These are phyloP conservation scores for Silene vulgaris DNA, from an alignment of 179 eudicot species.

Conservation along the genomic window DNA sequence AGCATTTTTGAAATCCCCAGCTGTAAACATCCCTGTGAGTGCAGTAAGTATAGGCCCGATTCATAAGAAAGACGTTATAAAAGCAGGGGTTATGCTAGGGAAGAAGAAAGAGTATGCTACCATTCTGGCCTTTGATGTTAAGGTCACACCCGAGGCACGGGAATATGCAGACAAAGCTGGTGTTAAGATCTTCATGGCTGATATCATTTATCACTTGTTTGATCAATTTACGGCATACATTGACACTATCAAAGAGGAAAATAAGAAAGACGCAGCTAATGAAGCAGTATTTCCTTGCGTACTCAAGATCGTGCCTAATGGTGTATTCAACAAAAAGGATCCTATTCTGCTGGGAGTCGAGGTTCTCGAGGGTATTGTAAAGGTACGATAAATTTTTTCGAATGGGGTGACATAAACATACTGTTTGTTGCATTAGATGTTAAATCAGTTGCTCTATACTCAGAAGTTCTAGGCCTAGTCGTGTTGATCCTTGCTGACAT, in stretches of 20 bases:
- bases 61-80: conserved; percentile 91
- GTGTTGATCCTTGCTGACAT: too few relatives aligned
- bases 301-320: conserved; percentile 71
- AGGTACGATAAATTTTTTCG: conserved; percentile 40
- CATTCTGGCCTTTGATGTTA: conserved; percentile 88
- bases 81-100: conserved; percentile 98
- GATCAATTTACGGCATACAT: conserved; percentile 97
- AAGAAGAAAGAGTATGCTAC: conserved; percentile 94
- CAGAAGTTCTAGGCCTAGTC: too few relatives aligned
- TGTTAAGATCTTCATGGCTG: conserved; percentile 76
- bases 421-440: too few relatives aligned
- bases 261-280: conserved; percentile 80
- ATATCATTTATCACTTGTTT: conserved; percentile 82
- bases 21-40: conserved; percentile 86
- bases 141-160: conserved; percentile 85
- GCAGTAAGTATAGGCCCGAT: conserved; percentile 91
- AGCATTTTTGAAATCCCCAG: conserved; percentile 79
- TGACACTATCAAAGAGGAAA: conserved; percentile 85
- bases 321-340: conserved; percentile 79
- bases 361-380: conserved; percentile 71
- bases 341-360: conserved; percentile 92
- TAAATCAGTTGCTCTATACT: too few relatives aligned
- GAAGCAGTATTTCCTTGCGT: conserved; percentile 97
- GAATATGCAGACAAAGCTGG: conserved; percentile 88
- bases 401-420: too few relatives aligned